phyloP scores from a whole-genome alignment of 371 early-diverging fungal species.

The Capniomyces stellatus region DNA sequence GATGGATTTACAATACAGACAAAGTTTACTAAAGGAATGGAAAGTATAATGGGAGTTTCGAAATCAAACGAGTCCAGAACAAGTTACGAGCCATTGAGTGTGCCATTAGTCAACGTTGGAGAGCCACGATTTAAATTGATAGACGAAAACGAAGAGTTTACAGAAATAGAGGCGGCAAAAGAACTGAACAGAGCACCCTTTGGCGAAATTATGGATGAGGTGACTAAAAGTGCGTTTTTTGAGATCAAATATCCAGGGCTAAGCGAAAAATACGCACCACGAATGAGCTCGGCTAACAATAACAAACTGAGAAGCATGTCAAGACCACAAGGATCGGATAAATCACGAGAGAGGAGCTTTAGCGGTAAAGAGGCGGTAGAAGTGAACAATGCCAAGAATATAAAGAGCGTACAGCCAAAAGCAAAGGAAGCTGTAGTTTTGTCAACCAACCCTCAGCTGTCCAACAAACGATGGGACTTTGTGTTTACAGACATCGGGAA shows the following conservation, averaged over 20 bases:
- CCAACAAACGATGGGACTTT: slow-evolving; percentile 28
- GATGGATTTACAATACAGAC: slow-evolving; percentile 40
- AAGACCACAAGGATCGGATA: slow-evolving; percentile 11
- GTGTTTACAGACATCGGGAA: slow-evolving; percentile 29
- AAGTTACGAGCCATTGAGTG: slow-evolving; percentile 43
- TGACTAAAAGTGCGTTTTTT: slow-evolving; percentile 26
- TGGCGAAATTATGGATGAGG: slow-evolving; percentile 34
- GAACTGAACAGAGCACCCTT: slow-evolving; percentile 52
- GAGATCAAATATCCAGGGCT: slow-evolving; percentile 14
- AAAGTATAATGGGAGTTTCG: slow-evolving; percentile 48
- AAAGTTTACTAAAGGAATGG: slow-evolving; percentile 59
- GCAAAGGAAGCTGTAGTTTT: no score
- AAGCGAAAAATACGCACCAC: slow-evolving; percentile 17
- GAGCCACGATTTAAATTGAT: slow-evolving; percentile 60
- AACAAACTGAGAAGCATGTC: background rate
- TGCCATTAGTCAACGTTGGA: slow-evolving; percentile 33
- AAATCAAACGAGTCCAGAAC: background rate
- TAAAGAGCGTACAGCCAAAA: no score
- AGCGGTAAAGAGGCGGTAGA: background rate
- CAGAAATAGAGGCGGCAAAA: slow-evolving; percentile 61
- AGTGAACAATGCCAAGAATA: background rate
- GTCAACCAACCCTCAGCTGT: slow-evolving; percentile 13
- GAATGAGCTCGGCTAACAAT: slow-evolving; percentile 6
- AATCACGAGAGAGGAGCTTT: slow-evolving; percentile 1
- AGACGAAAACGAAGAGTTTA: slow-evolving; percentile 53